Base-by-base conservation (phyloP, 345 rosid species). In the rapeseed (Brassica napus) region DNA sequence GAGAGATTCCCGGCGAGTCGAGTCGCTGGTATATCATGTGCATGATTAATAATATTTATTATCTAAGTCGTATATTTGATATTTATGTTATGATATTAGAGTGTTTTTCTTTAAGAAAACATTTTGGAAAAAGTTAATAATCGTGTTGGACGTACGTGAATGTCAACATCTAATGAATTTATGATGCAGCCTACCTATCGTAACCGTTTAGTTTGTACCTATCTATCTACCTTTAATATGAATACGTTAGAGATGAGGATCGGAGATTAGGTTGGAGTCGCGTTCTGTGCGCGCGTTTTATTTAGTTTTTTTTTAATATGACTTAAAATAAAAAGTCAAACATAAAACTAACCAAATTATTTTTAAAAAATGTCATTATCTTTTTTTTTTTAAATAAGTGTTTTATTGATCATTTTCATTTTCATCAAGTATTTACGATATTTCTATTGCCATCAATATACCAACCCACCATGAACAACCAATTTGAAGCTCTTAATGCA, bases 1-100 rank as follows among this genome's bases (percentile, higher is more conserved):
- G 95, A 85, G 76, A 87, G 98, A 80, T 91, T 91, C 80, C 55
- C 89, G 66, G 83, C 88, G 6, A 72, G 84, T 30, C 71, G 86
- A 18, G 52, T 84, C 42, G 70, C 85, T 76, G 88, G 92, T 63
- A 87, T 93, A 68, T 86, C 90, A 2, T 87, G 87, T 78, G 90
- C 90, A 60, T 86, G 57, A 59, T 77, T 57, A 21, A 42, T 68
- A 42, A 76, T 30, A 68, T 69, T 31, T 9, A 21, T 31, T 3
- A 66, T 10, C 16, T 15, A 77, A 69, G 12, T 69, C 18, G 26
- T 61, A 8, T 32, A 77, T 69, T 61, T 69, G 26, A 18, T 32
- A 76, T 68, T 7, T 57, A 23, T 28, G 31, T n/a, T 69, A 54
- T 59, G 61, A 68, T 28, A 59, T 28, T 59, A 60, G 65, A 4